Evolutionary conservation across 2,329 filamentous ascomycete species (phyloP), one percentile per base, ranked within the genome.

Genomic region (Stemphylium lycopersici): DNA sequence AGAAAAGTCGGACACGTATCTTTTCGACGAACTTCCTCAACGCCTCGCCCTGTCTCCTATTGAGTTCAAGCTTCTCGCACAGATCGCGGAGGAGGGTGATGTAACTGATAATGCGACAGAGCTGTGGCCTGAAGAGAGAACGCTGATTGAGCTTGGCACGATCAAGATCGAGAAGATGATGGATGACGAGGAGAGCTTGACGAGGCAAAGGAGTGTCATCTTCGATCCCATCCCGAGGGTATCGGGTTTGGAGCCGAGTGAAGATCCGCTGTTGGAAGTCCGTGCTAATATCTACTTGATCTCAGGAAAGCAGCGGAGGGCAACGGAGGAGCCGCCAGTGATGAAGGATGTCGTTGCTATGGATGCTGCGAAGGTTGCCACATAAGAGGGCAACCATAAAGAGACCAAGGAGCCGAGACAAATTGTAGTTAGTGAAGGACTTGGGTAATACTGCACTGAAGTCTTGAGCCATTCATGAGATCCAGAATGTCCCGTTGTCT

Each of bases 191-290:
- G 75, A 79, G 48, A 77, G 73, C 43, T 65, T 67, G 52, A 72
- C 71, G 49, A 70, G 79, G 72, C 78, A 83, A 72, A 81, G 84
- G 72, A 71, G 74, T 29, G 73, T 82, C 36, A 86, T 86, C 58
- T 85, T 83, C 58, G 83, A 87, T 72, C 83, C 83, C 1, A 78
- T 85, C 44, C 83, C 84, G 4, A 74, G 83, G 48, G 77, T 85
- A 2, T 70, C 80, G 16, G 83, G 83, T 0, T 71, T 86, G 18
- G 81, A 83, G 64, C 58, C 78, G 4, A 81, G 78, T 55, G 80
- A 72, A 16, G 83, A 87, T 75, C 83, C 84, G 34, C 65, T 87
- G 57, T 62, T 86, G 56, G 82, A 86, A 38, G 75, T 84, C 48
- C 75, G 84, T 38, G 83, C 84, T 8, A 80, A 77, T 29, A 64